Evolutionary conservation across 1,139 yeast genomes (phyloP).

Genomic region (Kodamaea sp.): DNA sequence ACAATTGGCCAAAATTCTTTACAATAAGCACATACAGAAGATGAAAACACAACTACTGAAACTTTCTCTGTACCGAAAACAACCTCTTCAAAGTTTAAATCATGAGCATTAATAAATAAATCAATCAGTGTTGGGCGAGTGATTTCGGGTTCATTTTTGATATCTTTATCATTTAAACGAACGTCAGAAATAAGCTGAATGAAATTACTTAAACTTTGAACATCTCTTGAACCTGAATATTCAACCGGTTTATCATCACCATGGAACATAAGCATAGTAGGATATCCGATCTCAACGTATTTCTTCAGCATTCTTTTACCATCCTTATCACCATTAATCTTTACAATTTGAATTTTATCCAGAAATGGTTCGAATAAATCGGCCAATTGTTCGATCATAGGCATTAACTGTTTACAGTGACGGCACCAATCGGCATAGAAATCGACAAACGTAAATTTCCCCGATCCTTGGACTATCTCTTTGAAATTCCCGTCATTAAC

Average conservation of each 20-base stretch:
- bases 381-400: slow-evolving; percentile 59
- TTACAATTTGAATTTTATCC: slow-evolving; percentile 47
- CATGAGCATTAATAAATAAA: slow-evolving; percentile 12
- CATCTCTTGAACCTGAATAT: slow-evolving; percentile 47
- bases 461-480: slow-evolving; percentile 50
- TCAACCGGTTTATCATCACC: slow-evolving; percentile 49
- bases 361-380: slow-evolving; percentile 43
- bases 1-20: slow-evolving; percentile 26
- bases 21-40: slow-evolving; percentile 35
- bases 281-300: slow-evolving; percentile 60
- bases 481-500: slow-evolving; percentile 50
- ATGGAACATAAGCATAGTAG: slow-evolving; percentile 57
- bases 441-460: slow-evolving; percentile 64
- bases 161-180: slow-evolving; percentile 19
- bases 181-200: slow-evolving; percentile 35
- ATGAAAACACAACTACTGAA: slow-evolving; percentile 36
- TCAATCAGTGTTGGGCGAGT: neutral
- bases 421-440: slow-evolving; percentile 82
- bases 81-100: slow-evolving; percentile 30
- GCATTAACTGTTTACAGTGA: slow-evolving; percentile 67
- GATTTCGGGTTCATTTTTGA: slow-evolving; percentile 20
- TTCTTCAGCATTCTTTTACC: slow-evolving; percentile 51
- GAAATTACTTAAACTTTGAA: slow-evolving; percentile 45
- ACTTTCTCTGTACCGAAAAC: slow-evolving; percentile 23
- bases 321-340: slow-evolving; percentile 67